These are phyloP conservation scores for Spiromyces aspiralis DNA, from an alignment of 371 early-diverging fungal genomes.

Conservation along the genomic window DNA sequence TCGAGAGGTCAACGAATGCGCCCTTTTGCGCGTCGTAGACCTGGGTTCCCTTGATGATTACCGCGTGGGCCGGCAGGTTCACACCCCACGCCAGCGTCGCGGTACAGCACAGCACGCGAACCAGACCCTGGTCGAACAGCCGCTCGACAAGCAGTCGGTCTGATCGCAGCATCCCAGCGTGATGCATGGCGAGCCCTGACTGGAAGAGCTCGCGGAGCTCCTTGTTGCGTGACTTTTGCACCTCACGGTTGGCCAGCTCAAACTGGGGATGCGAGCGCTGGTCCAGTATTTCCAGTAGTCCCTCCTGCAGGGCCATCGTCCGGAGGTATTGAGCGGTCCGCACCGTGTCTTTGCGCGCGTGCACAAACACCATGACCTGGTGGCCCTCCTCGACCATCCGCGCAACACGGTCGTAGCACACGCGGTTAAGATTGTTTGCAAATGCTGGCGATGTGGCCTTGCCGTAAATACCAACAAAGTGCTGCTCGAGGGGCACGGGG, in stretches of 20 bases:
- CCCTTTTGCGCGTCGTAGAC: constrained; percentile 92
- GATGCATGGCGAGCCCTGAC: constrained; percentile 91
- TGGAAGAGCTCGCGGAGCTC: constrained; percentile 73
- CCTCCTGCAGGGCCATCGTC: constrained; percentile 51
- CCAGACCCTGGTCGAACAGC: constrained; percentile 76
- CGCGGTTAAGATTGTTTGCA: constrained; percentile 53
- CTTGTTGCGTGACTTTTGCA: constrained; percentile 50
- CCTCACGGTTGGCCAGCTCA: constrained; percentile 28
- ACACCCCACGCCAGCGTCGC: constrained; percentile 99
- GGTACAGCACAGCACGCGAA: constrained; percentile 93
- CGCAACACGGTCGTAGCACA: constrained; percentile 73
- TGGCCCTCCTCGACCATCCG: constrained; percentile 61
- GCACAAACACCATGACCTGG: constrained; percentile 99
- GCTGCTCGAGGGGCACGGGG: constrained; percentile 91
- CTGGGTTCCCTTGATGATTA: constrained; percentile 97
- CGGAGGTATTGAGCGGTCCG: constrained; percentile 73
- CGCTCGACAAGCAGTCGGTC: constrained; percentile 82
- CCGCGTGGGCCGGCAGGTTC: constrained; percentile 98
- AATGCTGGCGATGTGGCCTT: constrained; percentile 53
- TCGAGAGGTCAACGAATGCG: constrained; percentile 77
- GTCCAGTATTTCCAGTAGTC: constrained; percentile 15
- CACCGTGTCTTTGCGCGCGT: constrained; percentile 92
- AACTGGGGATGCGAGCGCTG: constrained; percentile 10
- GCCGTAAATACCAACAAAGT: constrained; percentile 85
- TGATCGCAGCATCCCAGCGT: constrained; percentile 91